Base-by-base conservation (phyloP, 2,329 filamentous ascomycete genomes). In the Phyllosticta citriasiana region DNA sequence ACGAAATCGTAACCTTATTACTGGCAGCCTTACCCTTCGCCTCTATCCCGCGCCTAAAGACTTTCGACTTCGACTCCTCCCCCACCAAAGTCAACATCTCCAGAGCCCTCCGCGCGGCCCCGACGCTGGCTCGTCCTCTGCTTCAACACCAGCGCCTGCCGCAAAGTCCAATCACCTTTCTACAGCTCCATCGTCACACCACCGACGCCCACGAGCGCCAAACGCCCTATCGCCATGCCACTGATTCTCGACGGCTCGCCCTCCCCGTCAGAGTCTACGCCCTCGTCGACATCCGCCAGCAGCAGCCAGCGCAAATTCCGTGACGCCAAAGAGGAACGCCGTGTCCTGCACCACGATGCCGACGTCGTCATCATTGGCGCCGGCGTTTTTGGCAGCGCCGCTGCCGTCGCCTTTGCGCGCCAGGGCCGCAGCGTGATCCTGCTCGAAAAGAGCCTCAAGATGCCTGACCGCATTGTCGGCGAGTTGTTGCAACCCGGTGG, bases 401-500 rank as follows among this genome's bases (percentile, higher is more conserved):
- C 91, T 24, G 93, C 94, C 19, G 88, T 87, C 65, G 85, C 93
- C 24, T 82, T 97, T 54, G 92, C 89, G 63, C 87, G 88, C 68
- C 94, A 97, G 77, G 92, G 91, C 59, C 86, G 94, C 65, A 95
- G 89, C 72, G 92, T 99, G 26, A 82, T 97, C 26, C 79, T 99
- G 57, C 84, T 99, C 57, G 94, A 99, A 78, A 84, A 84, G 69
- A 95, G 86, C 76, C 80, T 97, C 76, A 91, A 91, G 75, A 88
- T 97, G 78, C 94, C 94, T 22, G 88, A 97, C 77, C 86, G 94
- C 65, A 99, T 99, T 67, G 91, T 99, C 55, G 94, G 94, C 68
- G 94, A 99, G 78, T 78, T 99, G 65, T 79, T 99, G 68, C 94
- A 99, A 76, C 94, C 94, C 0, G 94, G 94, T 57, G 94, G 94